These are phyloP conservation scores for Globisporangium carolinianum DNA, from an alignment of 352 stramenopile genomes.

Conservation along the genomic window DNA sequence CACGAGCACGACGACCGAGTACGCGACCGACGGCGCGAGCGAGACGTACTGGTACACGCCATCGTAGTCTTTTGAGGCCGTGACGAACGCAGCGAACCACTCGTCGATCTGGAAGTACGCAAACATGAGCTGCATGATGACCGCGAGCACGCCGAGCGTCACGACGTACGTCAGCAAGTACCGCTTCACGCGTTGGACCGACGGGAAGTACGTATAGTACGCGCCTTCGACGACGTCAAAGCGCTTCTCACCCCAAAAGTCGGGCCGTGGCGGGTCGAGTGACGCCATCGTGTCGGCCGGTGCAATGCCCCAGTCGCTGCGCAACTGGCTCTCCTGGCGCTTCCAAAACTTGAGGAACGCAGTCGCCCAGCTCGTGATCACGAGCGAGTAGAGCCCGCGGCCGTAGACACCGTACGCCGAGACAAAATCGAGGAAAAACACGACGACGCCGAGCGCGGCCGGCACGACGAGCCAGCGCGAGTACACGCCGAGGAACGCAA, in stretches of 20 bases:
- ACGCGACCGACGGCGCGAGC: slow-evolving; percentile 58
- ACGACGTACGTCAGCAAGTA: slow-evolving; percentile 69
- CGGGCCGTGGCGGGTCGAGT: slow-evolving; percentile 48
- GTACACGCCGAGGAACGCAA: slow-evolving; percentile 96
- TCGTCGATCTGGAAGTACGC: slow-evolving; percentile 77
- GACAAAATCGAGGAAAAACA: slow-evolving; percentile 81
- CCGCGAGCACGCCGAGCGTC: slow-evolving; percentile 57
- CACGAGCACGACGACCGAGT: slow-evolving; percentile 69
- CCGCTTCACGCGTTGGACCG: slow-evolving; percentile 65
- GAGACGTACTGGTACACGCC: slow-evolving; percentile 65
- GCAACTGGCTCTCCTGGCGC: slow-evolving; percentile 77
- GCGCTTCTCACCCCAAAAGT: slow-evolving; percentile 63
- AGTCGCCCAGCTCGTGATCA: slow-evolving; percentile 88
- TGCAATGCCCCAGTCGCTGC: slow-evolving; percentile 81
- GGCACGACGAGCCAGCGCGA: slow-evolving; percentile 91
- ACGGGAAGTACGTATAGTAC: slow-evolving; percentile 80
- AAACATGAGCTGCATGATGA: slow-evolving; percentile 73
- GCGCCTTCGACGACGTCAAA: slow-evolving; percentile 78
- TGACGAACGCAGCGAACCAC: slow-evolving; percentile 56
- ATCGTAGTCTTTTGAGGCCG: slow-evolving; percentile 51
- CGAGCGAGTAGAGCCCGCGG: slow-evolving; percentile 78
- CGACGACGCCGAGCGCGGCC: slow-evolving; percentile 78
- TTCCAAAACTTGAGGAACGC: slow-evolving; percentile 91
- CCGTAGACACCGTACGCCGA: slow-evolving; percentile 50
- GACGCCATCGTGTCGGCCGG: slow-evolving; percentile 23